Evolutionary conservation across 768 basidiomycete genomes (phyloP).

Genomic region (Suillus brevipes): DNA sequence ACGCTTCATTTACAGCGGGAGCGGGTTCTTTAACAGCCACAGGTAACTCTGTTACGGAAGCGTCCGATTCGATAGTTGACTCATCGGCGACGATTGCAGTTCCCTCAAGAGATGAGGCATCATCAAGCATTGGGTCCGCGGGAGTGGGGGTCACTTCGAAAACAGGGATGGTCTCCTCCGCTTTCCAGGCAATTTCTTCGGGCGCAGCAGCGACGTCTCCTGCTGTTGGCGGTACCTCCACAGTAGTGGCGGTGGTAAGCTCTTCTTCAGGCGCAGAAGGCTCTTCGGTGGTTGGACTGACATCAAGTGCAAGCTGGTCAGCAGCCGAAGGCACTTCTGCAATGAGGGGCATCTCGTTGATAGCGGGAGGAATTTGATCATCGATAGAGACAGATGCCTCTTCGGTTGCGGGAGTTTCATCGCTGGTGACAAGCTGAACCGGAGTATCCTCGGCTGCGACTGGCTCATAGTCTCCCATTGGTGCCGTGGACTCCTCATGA

Average conservation of each 20-base stretch:
- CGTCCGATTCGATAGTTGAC: not conserved
- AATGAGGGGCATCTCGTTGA: slow-evolving; percentile 8
- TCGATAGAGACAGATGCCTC: not conserved
- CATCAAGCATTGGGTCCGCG: not conserved
- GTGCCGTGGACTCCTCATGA: not conserved
- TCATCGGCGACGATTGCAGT: not conserved
- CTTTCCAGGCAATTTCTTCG: not conserved
- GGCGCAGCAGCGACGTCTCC: not conserved
- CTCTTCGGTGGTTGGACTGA: slow-evolving; percentile 5
- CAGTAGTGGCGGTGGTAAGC: not conserved
- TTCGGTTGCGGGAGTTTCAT: slow-evolving; percentile 2
- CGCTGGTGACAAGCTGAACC: slow-evolving; percentile 6
- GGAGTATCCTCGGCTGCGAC: slow-evolving; percentile 3
- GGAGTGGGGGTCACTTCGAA: not conserved
- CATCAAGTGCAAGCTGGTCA: slow-evolving; percentile 8
- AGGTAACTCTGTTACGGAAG: not conserved
- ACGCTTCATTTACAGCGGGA: not conserved
- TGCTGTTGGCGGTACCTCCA: slow-evolving; percentile 2
- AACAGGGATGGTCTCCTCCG: not conserved
- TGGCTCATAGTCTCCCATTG: not conserved
- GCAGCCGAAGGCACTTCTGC: not conserved
- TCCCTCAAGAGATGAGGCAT: not conserved
- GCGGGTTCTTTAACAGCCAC: not conserved
- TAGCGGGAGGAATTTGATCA: not conserved
- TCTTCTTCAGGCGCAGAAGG: not conserved